A percentile compares a stretch with the other conserved stretches of the same genome.
These are phyloP conservation scores for Bassia scoparia DNA, from an alignment of 148 eudicot species.

Conservation along the genomic window DNA sequence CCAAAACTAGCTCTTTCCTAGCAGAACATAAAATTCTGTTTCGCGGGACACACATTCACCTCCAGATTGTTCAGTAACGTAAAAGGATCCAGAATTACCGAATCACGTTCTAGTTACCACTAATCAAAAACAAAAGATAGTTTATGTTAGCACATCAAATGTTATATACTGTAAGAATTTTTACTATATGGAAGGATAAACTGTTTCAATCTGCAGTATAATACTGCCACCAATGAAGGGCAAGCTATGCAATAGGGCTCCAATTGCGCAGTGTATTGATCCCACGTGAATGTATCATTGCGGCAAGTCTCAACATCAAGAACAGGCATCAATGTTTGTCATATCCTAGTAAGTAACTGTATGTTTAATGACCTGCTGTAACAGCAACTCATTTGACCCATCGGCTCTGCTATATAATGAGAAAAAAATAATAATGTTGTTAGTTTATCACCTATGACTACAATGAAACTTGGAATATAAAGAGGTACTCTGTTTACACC, in stretches of 20 bases:
- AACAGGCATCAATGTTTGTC: slow-evolving; percentile 60
- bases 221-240: slow-evolving; percentile 88
- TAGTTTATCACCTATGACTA: neutral
- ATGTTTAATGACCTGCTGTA: slow-evolving; percentile 73
- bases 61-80: slow-evolving; percentile 46
- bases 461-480: no score
- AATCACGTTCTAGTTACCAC: slow-evolving; percentile 77
- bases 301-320: slow-evolving; percentile 65
- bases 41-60: slow-evolving; percentile 83
- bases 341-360: slow-evolving; percentile 58
- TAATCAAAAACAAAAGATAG: slow-evolving; percentile 1
- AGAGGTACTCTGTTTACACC: slow-evolving; percentile 28
- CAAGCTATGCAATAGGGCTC: slow-evolving; percentile 59
- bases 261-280: slow-evolving; percentile 76
- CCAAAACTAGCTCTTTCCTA: slow-evolving; percentile 74
- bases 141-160: neutral
- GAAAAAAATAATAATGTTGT: neutral
- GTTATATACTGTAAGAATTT: neutral
- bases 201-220: neutral
- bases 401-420: slow-evolving; percentile 46
- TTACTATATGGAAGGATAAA: neutral
- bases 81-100: slow-evolving; percentile 55
- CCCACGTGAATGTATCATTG: slow-evolving; percentile 87
- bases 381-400: slow-evolving; percentile 69
- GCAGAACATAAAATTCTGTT: slow-evolving; percentile 64